Percentiles rank a stretch among this genome's conserved stretches.
Conservation (phyloP, 2,329 filamentous ascomycete species). For the Beauveria caledonica region DNA sequence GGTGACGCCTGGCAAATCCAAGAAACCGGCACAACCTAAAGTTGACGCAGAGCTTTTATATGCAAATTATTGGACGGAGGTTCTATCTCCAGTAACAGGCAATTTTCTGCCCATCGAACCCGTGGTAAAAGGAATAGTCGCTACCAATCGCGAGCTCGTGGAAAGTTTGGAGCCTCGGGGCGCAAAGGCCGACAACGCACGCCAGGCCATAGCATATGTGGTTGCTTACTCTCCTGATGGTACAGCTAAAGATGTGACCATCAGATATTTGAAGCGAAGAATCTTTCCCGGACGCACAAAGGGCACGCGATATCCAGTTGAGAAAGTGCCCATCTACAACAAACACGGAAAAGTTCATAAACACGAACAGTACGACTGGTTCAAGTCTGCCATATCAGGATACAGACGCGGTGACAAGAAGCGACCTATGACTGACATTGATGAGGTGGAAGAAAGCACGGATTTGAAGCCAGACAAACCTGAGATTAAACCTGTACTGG, state of each 20-base stretch:
- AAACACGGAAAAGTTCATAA: slow-evolving; percentile 67
- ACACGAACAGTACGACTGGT: slow-evolving; percentile 81
- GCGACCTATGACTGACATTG: slow-evolving; percentile 56
- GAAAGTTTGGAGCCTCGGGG: slow-evolving; percentile 77
- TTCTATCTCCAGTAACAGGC: slow-evolving; percentile 71
- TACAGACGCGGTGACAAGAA: slow-evolving; percentile 49
- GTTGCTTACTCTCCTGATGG: slow-evolving; percentile 76
- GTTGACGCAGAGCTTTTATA: slow-evolving; percentile 73
- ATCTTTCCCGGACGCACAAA: slow-evolving; percentile 85
- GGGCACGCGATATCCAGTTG: slow-evolving; percentile 65
- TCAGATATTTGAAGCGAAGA: slow-evolving; percentile 77
- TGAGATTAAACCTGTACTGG: slow-evolving; percentile 64
- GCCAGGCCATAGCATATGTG: slow-evolving; percentile 85
- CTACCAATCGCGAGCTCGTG: slow-evolving; percentile 62
- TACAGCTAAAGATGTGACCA: slow-evolving; percentile 89
- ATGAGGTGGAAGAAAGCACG: slow-evolving; percentile 70
- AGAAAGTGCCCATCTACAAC: slow-evolving; percentile 75
- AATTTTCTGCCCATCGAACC: slow-evolving; percentile 74
- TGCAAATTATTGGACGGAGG: slow-evolving; percentile 91
- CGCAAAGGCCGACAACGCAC: slow-evolving; percentile 71
- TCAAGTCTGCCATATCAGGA: slow-evolving; percentile 66
- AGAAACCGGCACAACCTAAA: slow-evolving; percentile 30
- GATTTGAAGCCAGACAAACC: slow-evolving; percentile 67
- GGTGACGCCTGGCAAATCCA: slow-evolving; percentile 30
- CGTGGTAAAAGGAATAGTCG: slow-evolving; percentile 59